Percentiles rank a stretch among this genome's conserved stretches.
These are phyloP conservation scores for Eudorina sp. DNA, from an alignment of 139 green algal genomes.

Conservation along the genomic window DNA sequence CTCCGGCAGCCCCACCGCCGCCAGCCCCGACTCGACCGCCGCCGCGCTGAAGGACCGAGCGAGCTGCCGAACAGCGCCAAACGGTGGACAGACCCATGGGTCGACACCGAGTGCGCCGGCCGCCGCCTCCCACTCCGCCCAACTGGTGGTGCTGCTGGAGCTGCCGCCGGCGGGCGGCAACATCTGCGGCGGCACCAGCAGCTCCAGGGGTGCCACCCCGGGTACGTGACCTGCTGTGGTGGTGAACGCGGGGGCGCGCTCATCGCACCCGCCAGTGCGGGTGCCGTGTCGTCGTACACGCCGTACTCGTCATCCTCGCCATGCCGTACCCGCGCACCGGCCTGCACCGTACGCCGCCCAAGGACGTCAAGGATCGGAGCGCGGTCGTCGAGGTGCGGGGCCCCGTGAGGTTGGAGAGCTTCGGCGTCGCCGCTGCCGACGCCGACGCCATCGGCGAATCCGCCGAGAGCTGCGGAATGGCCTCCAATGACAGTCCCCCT, in stretches of 20 bases:
- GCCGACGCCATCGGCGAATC: too few species aligned
- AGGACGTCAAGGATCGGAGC: too few species aligned
- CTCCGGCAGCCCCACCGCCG: neutral
- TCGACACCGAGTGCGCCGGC: neutral
- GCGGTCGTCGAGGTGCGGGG: too few species aligned
- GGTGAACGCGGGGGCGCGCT: too few species aligned
- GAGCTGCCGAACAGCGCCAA: neutral
- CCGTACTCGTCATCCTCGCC: neutral
- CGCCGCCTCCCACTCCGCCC: constrained; percentile 9
- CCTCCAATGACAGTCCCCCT: too few species aligned
- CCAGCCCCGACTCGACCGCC: neutral
- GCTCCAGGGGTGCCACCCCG: too few species aligned
- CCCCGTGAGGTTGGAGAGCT: too few species aligned
- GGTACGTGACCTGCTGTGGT: too few species aligned
- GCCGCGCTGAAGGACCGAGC: constrained; percentile 15
- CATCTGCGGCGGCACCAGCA: neutral
- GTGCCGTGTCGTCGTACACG: neutral
- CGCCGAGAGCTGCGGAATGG: too few species aligned
- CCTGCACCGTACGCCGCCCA: neutral
- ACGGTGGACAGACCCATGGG: constrained; percentile 1
- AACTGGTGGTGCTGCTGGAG: neutral
- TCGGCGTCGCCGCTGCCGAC: too few species aligned
- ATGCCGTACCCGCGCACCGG: neutral
- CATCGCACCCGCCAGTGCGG: too few species aligned
- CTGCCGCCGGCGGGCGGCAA: neutral